Evolutionary conservation across 2,329 filamentous ascomycete species (phyloP).

Genomic region (Sarocladiaceae sp.): DNA sequence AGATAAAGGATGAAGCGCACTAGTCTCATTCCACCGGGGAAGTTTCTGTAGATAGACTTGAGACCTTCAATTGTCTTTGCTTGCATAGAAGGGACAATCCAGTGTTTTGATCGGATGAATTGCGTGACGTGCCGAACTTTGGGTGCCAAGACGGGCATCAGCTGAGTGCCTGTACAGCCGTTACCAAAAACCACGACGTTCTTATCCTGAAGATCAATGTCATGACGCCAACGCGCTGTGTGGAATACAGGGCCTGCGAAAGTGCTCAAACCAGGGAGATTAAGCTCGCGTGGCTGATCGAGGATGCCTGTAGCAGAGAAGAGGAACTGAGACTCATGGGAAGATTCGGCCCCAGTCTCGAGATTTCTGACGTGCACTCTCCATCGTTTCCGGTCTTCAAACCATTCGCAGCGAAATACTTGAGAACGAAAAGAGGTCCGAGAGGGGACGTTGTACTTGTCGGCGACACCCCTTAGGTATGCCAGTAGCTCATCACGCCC

Average conservation of each 20-base stretch:
- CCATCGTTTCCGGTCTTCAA: constrained; percentile 29
- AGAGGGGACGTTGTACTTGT: constrained; percentile 34
- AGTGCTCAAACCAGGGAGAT: constrained; percentile 43
- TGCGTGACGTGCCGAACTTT: constrained; percentile 33
- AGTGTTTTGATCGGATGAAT: constrained; percentile 37
- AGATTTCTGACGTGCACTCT: constrained; percentile 23
- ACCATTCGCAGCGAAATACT: constrained; percentile 35
- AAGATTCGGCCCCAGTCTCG: constrained; percentile 16
- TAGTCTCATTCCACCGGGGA: constrained; percentile 42
- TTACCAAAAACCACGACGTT: constrained; percentile 50
- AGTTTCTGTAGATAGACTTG: constrained; percentile 32
- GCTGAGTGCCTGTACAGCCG: constrained; percentile 51
- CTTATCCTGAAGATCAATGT: constrained; percentile 42
- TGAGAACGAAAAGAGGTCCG: constrained; percentile 34
- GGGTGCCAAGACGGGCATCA: constrained; percentile 40
- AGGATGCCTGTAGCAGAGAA: constrained; percentile 31
- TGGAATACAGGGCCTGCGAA: constrained; percentile 53
- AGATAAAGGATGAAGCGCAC: constrained; percentile 38
- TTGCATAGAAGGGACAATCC: constrained; percentile 32
- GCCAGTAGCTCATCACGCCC: constrained; percentile 49
- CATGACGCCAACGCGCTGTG: constrained; percentile 50
- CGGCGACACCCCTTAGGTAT: constrained; percentile 52
- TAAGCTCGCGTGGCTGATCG: constrained; percentile 26
- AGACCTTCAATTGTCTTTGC: constrained; percentile 14
- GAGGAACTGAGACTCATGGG: constrained; percentile 36